Conservation (phyloP, 192 early-diverging fungal species). For the Piromyces sp. region DNA sequence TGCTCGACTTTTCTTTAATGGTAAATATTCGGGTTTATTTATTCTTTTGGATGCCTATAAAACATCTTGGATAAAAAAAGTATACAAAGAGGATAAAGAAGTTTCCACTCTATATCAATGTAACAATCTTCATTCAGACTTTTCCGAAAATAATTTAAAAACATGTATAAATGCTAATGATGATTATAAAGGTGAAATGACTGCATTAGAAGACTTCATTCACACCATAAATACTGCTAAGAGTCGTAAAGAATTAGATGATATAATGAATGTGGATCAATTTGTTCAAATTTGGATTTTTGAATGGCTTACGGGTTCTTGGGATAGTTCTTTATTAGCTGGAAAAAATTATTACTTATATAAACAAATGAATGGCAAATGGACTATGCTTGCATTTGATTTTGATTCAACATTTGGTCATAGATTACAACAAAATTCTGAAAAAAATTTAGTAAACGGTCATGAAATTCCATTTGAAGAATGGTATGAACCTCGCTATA, state of each 20-base stretch:
- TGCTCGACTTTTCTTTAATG: neutral
- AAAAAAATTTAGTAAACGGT: neutral
- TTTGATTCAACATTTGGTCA: neutral
- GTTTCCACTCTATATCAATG: neutral
- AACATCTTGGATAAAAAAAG: neutral
- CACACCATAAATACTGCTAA: neutral
- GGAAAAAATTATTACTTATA: neutral
- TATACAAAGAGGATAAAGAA: neutral
- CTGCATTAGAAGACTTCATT: neutral
- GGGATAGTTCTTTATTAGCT: neutral
- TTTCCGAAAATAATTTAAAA: neutral
- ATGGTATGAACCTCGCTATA: neutral
- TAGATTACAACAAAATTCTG: too few species aligned
- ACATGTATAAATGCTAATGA: neutral
- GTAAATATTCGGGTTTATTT: neutral
- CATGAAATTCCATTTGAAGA: neutral
- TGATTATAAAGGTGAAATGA: neutral
- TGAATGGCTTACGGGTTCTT: neutral
- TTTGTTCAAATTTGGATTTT: neutral
- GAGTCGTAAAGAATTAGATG: neutral
- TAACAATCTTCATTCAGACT: neutral
- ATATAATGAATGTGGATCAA: neutral
- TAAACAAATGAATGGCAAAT: neutral
- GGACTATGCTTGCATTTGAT: neutral
- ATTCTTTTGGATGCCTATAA: neutral